phyloP scores from a whole-genome alignment of 2,329 filamentous ascomycete species.

The Alternaria tenuissima region DNA sequence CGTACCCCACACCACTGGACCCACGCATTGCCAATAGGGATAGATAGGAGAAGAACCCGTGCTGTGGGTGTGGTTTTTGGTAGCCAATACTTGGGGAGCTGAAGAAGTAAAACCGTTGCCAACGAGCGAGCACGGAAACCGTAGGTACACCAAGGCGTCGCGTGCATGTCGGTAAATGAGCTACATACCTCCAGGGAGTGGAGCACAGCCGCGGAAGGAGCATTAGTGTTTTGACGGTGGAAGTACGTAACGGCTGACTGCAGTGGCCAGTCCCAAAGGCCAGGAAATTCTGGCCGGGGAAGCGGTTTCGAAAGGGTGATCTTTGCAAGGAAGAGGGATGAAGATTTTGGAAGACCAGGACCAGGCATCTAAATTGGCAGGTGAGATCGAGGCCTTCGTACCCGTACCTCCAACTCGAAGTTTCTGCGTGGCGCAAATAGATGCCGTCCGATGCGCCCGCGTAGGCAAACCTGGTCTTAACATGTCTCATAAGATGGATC shows the following conservation, averaged over 20 bases:
- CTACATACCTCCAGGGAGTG: conserved; percentile 8
- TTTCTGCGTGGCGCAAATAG: conserved; percentile 16
- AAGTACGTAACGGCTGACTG: conserved; percentile 16
- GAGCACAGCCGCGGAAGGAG: conserved; percentile 18
- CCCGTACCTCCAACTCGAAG: conserved; percentile 21
- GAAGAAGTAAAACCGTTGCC: conserved; percentile 18
- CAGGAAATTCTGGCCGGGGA: conserved; percentile 16
- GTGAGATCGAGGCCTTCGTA: conserved; percentile 7
- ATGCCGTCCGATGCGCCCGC: conserved; percentile 15
- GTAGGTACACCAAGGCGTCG: conserved; percentile 19
- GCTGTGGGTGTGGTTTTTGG: conserved; percentile 13
- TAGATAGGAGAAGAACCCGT: conserved; percentile 7
- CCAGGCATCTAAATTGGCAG: conserved; percentile 1
- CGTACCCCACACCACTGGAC: conserved; percentile 18
- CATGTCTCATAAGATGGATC: conserved; percentile 7
- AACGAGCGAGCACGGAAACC: conserved; percentile 12
- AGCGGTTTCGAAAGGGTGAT: conserved; percentile 12
- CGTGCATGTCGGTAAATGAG: conserved; percentile 12
- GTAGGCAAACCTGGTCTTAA: conserved; percentile 24
- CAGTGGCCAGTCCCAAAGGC: conserved; percentile 7
- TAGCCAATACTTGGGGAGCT: conserved; percentile 17
- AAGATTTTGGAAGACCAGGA: conserved; percentile 6
- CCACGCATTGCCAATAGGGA: conserved; percentile 12
- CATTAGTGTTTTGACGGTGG: conserved; percentile 19
- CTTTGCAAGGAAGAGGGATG: conserved; percentile 11